Conservation (phyloP, 768 basidiomycete species). For the Lactarius psammicola region DNA sequence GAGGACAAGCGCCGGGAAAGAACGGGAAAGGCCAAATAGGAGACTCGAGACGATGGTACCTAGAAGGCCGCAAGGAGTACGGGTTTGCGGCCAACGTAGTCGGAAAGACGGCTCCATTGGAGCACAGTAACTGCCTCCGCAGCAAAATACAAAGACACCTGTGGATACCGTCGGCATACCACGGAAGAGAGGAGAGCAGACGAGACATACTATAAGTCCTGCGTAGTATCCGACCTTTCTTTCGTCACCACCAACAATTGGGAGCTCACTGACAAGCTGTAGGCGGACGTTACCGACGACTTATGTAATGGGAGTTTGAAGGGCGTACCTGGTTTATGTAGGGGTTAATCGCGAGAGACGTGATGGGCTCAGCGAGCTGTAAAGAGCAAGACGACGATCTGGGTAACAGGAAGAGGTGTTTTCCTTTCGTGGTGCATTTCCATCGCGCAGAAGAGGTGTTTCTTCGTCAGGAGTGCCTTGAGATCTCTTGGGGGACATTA, state of each 20-base stretch:
- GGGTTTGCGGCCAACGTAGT: constrained; percentile 49
- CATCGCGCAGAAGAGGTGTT: no score
- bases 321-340: constrained; percentile 49
- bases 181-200: neutral
- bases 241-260: constrained; percentile 45
- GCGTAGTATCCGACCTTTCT: constrained; percentile 49
- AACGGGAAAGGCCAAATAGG: constrained; percentile 40
- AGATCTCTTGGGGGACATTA: no score
- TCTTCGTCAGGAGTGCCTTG: no score
- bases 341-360: constrained; percentile 47
- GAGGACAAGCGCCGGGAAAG: constrained; percentile 34
- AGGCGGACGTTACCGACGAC: no score
- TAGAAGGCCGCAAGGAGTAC: constrained; percentile 43
- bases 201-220: constrained; percentile 44
- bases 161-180: neutral
- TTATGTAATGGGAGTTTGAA: neutral
- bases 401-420: no score
- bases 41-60: constrained; percentile 38
- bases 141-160: constrained; percentile 49
- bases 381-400: no score
- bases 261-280: constrained; percentile 45
- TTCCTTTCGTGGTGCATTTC: no score
- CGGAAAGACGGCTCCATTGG: constrained; percentile 49
- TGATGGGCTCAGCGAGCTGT: constrained; percentile 38
- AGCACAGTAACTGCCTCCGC: constrained; percentile 47